Evolutionary conservation across 352 stramenopile genomes (phyloP), one percentile per base, ranked within the genome.

Genomic region (Pythium sp.): DNA sequence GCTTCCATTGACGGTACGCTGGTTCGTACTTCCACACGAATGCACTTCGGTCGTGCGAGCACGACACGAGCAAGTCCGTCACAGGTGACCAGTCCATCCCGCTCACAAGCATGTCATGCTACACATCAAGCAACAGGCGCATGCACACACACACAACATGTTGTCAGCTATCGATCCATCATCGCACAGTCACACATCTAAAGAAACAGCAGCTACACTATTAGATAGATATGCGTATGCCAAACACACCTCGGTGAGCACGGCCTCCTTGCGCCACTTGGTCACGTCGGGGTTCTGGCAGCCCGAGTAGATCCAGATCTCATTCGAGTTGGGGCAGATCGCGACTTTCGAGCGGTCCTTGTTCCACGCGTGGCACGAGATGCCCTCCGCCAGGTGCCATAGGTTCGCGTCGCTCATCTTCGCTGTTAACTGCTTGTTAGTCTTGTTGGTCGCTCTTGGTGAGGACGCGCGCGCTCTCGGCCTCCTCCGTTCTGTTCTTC

Each of bases 11-110:
- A 30, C 86, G 83, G 60, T 88, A 88, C n/a, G 83, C 73, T 15
- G 79, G 63, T 32, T 97, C 89, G 68, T 91, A 98, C 51, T 90
- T 96, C 95, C 95, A 98, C 43, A 98, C 95, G 62, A 98, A 98
- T 36, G 95, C 94, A 62, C 95, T 97, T 57, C 93, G 89, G 73
- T 98, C 95, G 72, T 98, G 95, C 54, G 90, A 97, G 80, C 93
- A 98, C 28, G 93, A 98, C 38, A 98, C 95, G 34, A 98, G 88
- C 77, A 96, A 90, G 78, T 98, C 95, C 58, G 92, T 93, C 63
- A 95, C 89, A 2, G 89, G 87, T 22, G 86, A 97, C 95, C 95
- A 98, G 77, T 98, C 94, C 63, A 98, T 74, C 1, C 90, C 91
- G 63, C 79, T 88, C 64, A 98, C 94, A 38, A 98, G 55, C 82